These are phyloP conservation scores for Apophysomyces elegans DNA, from an alignment of 371 early-diverging fungal species.

Conservation along the genomic window DNA sequence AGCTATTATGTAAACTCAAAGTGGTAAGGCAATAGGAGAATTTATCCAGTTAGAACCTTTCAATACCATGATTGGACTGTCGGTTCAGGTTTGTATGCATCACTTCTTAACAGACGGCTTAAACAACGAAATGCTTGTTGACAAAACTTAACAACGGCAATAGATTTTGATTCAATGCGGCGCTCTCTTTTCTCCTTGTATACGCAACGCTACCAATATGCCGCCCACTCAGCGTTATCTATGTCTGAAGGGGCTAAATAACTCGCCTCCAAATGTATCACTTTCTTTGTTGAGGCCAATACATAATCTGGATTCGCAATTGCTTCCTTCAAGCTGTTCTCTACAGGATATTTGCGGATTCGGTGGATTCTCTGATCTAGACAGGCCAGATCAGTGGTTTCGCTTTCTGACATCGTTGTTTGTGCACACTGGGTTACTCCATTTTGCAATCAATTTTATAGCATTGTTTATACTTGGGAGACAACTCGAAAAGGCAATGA, in stretches of 20 bases:
- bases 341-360: slow-evolving; percentile 56
- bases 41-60: slow-evolving; percentile 29
- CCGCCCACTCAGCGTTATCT: slow-evolving; percentile 32
- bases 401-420: slow-evolving; percentile 77
- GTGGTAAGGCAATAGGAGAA: slow-evolving; percentile 18
- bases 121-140: background rate
- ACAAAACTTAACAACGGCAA: background rate
- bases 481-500: slow-evolving; percentile 71
- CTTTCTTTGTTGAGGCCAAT: slow-evolving; percentile 20
- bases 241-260: slow-evolving; percentile 24
- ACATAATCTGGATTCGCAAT: slow-evolving; percentile 1
- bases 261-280: background rate
- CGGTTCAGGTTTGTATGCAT: slow-evolving; percentile 21
- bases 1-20: background rate
- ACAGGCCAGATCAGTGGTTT: slow-evolving; percentile 69
- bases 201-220: slow-evolving; percentile 46
- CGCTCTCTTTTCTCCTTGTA: slow-evolving; percentile 57
- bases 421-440: slow-evolving; percentile 77
- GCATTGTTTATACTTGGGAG: slow-evolving; percentile 63
- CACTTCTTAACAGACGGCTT: background rate
- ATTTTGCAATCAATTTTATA: slow-evolving; percentile 66
- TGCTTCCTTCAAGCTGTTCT: slow-evolving; percentile 28
- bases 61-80: slow-evolving; percentile 33
- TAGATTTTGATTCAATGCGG: slow-evolving; percentile 50
- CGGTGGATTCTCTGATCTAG: slow-evolving; percentile 31